Evolutionary conservation across 495 filamentous ascomycete genomes (phyloP).

Genomic region (Filosporella fistucella): DNA sequence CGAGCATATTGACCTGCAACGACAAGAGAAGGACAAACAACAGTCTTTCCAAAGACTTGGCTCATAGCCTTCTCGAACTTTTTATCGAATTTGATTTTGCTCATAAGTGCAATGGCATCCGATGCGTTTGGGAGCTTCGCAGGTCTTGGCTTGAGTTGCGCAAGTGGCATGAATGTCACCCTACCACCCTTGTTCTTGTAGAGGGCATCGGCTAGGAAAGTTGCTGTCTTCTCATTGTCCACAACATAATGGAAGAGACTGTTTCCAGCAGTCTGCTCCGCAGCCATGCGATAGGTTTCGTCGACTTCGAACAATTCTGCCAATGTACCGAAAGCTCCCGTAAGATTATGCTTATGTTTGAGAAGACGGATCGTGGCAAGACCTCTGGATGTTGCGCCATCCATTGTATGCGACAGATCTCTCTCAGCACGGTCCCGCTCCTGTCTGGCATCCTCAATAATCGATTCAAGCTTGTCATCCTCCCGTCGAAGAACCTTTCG

Average conservation of each 20-base stretch:
- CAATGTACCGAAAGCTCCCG: slow-evolving; percentile 88
- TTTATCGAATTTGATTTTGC: slow-evolving; percentile 76
- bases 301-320: slow-evolving; percentile 84
- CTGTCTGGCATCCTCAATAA: slow-evolving; percentile 65
- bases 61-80: slow-evolving; percentile 80
- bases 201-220: slow-evolving; percentile 71
- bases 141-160: slow-evolving; percentile 62
- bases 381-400: slow-evolving; percentile 77
- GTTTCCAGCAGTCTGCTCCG: slow-evolving; percentile 88
- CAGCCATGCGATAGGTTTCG: slow-evolving; percentile 82
- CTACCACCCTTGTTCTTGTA: slow-evolving; percentile 78
- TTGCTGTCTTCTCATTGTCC: slow-evolving; percentile 85
- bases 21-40: slow-evolving; percentile 85
- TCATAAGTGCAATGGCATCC: slow-evolving; percentile 82
- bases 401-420: slow-evolving; percentile 79
- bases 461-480: slow-evolving; percentile 77
- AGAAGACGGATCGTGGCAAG: slow-evolving; percentile 76
- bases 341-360: slow-evolving; percentile 68
- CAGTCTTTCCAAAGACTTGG: slow-evolving; percentile 92
- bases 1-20: slow-evolving; percentile 85
- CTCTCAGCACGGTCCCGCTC: slow-evolving; percentile 75
- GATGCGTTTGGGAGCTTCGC: slow-evolving; percentile 76
- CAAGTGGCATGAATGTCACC: slow-evolving; percentile 92
- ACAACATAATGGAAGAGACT: slow-evolving; percentile 97
- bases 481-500: slow-evolving; percentile 89